These are phyloP conservation scores for Solanum hybrid DNA, from an alignment of 305 asterid genomes.

Conservation along the genomic window DNA sequence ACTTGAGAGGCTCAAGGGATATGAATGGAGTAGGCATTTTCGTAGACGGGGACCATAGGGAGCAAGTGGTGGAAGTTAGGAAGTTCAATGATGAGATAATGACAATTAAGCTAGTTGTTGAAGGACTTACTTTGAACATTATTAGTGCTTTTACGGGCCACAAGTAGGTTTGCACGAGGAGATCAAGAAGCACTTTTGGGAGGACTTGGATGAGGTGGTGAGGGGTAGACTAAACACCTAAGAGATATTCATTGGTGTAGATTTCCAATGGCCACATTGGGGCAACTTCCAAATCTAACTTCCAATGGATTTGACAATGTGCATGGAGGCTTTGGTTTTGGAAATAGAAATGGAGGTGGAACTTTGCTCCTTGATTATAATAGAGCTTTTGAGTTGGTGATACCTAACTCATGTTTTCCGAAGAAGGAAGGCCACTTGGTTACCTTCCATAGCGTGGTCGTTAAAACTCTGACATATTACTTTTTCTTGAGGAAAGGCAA, in stretches of 20 bases:
- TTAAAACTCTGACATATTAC: background rate
- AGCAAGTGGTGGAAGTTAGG: background rate
- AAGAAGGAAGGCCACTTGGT: background rate
- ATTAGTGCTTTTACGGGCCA: background rate
- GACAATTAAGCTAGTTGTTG: background rate
- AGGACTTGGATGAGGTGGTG: background rate
- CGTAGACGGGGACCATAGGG: background rate
- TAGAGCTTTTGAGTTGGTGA: background rate
- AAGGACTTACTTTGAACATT: background rate
- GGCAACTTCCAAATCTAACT: background rate
- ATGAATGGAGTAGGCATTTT: background rate
- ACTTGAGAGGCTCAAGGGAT: background rate
- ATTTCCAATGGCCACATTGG: background rate
- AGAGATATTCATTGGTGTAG: background rate
- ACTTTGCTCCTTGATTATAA: background rate
- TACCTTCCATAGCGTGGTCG: background rate
- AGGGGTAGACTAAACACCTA: background rate
- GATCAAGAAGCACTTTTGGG: background rate
- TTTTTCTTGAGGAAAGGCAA: background rate
- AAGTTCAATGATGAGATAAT: background rate
- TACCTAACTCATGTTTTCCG: background rate
- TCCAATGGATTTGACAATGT: background rate
- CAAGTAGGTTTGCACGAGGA: background rate
- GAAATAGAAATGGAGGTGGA: background rate
- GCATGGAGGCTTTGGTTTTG: background rate